A percentile compares a stretch with the other conserved stretches of the same genome.
These are phyloP conservation scores for Paracamarosporium sp. DNA, from an alignment of 2,329 filamentous ascomycete species.

Conservation along the genomic window DNA sequence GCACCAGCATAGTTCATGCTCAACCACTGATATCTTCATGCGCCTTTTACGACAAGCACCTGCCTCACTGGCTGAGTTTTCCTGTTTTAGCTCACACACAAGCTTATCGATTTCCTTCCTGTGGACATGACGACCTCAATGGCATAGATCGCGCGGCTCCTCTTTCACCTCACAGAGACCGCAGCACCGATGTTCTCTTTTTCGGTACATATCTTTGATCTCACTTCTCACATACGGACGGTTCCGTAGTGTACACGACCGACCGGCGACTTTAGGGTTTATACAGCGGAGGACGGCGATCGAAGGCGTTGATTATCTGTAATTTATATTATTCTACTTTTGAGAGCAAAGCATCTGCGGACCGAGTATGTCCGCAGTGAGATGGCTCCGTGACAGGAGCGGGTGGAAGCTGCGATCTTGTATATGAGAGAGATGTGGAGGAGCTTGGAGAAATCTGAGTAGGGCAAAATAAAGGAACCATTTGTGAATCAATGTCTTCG, in stretches of 20 bases:
- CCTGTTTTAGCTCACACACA: slow-evolving; percentile 23
- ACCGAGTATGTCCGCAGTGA: neutral
- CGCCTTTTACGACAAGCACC: slow-evolving; percentile 32
- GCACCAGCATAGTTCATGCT: slow-evolving; percentile 27
- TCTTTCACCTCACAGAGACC: slow-evolving; percentile 14
- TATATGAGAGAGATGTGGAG: neutral
- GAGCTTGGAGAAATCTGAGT: neutral
- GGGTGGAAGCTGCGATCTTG: neutral
- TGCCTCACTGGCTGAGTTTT: slow-evolving; percentile 42
- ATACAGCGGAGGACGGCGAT: slow-evolving; percentile 18
- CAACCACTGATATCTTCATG: slow-evolving; percentile 13
- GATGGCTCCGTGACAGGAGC: neutral
- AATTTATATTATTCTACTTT: slow-evolving; percentile 29
- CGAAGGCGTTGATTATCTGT: slow-evolving; percentile 25
- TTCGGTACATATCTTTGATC: slow-evolving; percentile 14
- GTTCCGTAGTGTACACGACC: slow-evolving; percentile 18
- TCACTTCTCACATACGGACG: slow-evolving; percentile 7
- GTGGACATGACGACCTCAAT: slow-evolving; percentile 38
- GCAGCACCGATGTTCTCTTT: slow-evolving; percentile 14
- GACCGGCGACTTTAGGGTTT: slow-evolving; percentile 12
- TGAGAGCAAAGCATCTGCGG: neutral
- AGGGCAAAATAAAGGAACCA: slow-evolving; percentile 2
- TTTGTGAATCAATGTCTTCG: neutral
- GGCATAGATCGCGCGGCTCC: slow-evolving; percentile 37
- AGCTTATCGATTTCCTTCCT: slow-evolving; percentile 27